A percentile compares a stretch with the other conserved stretches of the same genome.
Conservation (phyloP, 495 filamentous ascomycete species). For the Penicillium canescens region DNA sequence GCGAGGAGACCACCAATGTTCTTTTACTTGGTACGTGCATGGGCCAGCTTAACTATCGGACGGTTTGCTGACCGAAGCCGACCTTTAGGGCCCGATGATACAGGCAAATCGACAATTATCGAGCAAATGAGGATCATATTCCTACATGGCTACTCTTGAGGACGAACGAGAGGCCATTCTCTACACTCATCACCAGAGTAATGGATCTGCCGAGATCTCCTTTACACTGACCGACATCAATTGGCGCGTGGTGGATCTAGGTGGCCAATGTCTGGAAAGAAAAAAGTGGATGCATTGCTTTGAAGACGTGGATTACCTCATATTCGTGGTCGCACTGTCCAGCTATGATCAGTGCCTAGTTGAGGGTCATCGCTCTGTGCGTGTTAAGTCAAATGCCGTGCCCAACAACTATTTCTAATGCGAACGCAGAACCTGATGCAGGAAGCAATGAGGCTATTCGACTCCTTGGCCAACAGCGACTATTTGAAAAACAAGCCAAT, state of each 20-base stretch:
- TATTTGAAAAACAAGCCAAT: background rate
- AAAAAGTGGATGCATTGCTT: constrained; percentile 1
- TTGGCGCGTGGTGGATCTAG: background rate
- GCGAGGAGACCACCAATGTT: too few relatives aligned
- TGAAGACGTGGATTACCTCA: background rate
- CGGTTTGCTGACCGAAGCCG: too few relatives aligned
- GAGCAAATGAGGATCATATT: background rate
- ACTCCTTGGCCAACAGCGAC: background rate
- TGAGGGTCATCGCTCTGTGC: background rate
- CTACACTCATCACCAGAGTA: background rate
- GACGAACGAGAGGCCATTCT: background rate
- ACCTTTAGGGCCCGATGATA: too few relatives aligned
- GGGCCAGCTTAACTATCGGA: too few relatives aligned
- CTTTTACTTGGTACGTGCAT: too few relatives aligned
- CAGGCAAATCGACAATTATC: too few relatives aligned
- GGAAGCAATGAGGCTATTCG: background rate
- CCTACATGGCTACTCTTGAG: too few relatives aligned
- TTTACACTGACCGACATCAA: background rate
- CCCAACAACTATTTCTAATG: background rate
- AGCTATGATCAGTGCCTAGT: background rate
- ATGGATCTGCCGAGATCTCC: background rate
- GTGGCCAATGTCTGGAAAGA: background rate
- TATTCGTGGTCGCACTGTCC: background rate
- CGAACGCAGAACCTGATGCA: background rate
- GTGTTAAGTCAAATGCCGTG: background rate